Evolutionary conservation across 2,329 filamentous ascomycete species (phyloP).

Genomic region (Ceratocystis eucalypticola): DNA sequence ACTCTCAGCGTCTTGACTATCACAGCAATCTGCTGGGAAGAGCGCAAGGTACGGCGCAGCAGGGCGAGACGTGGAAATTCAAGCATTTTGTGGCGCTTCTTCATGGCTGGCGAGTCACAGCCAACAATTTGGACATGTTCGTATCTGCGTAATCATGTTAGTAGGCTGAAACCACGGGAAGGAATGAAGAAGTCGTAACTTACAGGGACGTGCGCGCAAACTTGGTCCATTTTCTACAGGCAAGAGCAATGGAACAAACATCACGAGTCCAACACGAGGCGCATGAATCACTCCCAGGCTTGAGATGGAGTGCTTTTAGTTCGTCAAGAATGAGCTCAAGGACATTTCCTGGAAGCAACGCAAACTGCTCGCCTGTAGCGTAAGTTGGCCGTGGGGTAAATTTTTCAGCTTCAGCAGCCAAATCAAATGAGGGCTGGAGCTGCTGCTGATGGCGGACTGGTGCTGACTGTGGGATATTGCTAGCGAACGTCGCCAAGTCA

Average conservation of each 20-base stretch:
- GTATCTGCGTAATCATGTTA: slow-evolving; percentile 30
- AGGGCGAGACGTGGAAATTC: slow-evolving; percentile 41
- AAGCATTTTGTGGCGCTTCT: slow-evolving; percentile 43
- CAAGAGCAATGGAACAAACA: slow-evolving; percentile 37
- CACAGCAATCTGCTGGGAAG: slow-evolving; percentile 38
- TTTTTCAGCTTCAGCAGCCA: slow-evolving; percentile 24
- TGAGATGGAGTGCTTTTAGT: slow-evolving; percentile 39
- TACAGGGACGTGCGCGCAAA: slow-evolving; percentile 39
- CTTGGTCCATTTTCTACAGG: slow-evolving; percentile 39
- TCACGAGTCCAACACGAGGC: slow-evolving; percentile 54
- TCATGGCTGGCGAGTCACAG: slow-evolving; percentile 40
- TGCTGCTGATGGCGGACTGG: slow-evolving; percentile 15
- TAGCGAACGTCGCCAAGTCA: slow-evolving; percentile 22
- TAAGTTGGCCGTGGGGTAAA: slow-evolving; percentile 26
- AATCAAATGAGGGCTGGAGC: slow-evolving; percentile 18
- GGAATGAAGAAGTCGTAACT: slow-evolving; percentile 22
- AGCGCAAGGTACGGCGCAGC: slow-evolving; percentile 43
- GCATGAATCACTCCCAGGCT: slow-evolving; percentile 37
- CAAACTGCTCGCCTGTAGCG: slow-evolving; percentile 39
- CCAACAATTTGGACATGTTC: slow-evolving; percentile 46
- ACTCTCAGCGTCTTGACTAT: slow-evolving; percentile 46
- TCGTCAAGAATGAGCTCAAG: slow-evolving; percentile 42
- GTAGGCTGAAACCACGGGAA: not conserved
- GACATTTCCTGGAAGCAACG: slow-evolving; percentile 45
- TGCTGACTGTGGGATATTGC: slow-evolving; percentile 11